Conservation (phyloP, 2,329 filamentous ascomycete genomes). For the Nigrospora osmanthi region DNA sequence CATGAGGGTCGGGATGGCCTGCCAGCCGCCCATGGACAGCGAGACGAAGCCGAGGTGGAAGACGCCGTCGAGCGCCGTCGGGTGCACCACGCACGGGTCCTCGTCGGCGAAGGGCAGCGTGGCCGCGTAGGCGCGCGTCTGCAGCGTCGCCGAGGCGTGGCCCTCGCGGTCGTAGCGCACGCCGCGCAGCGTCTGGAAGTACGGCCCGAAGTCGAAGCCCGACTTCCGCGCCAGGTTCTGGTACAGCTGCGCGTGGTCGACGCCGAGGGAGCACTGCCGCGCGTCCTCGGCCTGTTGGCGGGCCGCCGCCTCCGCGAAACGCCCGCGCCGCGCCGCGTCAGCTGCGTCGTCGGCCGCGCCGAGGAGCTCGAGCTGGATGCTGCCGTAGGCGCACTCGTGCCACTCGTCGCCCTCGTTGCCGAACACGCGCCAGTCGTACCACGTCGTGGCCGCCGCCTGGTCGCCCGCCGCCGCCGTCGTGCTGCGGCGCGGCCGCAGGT, state of each 20-base stretch:
- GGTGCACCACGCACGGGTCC: constrained; percentile 26
- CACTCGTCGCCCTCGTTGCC: constrained; percentile 2
- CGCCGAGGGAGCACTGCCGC: constrained; percentile 10
- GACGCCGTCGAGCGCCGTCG: constrained; percentile 27
- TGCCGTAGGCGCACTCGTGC: constrained; percentile 1
- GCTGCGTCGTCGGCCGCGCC: background rate
- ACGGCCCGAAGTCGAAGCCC: constrained; percentile 1
- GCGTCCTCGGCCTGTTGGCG: constrained; percentile 10
- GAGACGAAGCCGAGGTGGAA: constrained; percentile 15
- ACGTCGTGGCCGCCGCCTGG: constrained; percentile 7
- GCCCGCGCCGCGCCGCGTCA: constrained; percentile 12
- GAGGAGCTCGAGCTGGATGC: background rate
- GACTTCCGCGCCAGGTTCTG: constrained; percentile 12
- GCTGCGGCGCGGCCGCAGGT: constrained; percentile 20
- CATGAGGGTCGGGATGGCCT: constrained; percentile 1
- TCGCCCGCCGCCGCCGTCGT: constrained; percentile 4
- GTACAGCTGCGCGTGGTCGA: constrained; percentile 15
- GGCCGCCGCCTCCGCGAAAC: constrained; percentile 9
- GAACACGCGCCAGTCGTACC: constrained; percentile 26
- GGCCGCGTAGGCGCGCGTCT: constrained; percentile 22
- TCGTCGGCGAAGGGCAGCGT: constrained; percentile 28
- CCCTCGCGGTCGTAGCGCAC: constrained; percentile 11
- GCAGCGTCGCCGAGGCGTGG: constrained; percentile 2
- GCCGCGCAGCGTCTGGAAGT: background rate
- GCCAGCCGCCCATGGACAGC: background rate